Evolutionary conservation across 805 yeast genomes (phyloP).

Genomic region (Cyberlindnera amylophila): DNA sequence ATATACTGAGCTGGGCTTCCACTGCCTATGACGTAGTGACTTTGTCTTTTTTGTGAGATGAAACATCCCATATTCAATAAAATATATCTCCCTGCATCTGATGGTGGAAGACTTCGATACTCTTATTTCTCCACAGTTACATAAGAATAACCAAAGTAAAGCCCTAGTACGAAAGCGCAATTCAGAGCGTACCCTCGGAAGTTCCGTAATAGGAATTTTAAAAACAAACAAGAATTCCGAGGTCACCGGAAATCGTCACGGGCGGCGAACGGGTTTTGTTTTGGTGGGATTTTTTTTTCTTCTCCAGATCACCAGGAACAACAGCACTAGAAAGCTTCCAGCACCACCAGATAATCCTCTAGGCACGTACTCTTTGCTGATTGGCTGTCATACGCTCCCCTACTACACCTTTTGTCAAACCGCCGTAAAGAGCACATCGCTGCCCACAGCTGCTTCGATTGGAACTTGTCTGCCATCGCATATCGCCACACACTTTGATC

Average conservation of each 20-base stretch:
- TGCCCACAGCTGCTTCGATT: background rate
- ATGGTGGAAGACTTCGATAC: no score
- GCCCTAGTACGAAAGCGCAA: background rate
- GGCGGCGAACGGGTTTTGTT: slow-evolving; percentile 12
- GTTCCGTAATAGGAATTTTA: slow-evolving; percentile 7
- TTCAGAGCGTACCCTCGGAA: slow-evolving; percentile 9
- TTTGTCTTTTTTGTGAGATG: no score
- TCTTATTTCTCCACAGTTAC: no score
- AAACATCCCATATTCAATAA: no score
- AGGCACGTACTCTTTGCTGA: background rate
- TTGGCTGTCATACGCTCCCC: background rate
- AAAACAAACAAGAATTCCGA: slow-evolving; percentile 10
- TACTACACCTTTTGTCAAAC: background rate
- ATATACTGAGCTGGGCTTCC: no score
- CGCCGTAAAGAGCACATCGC: background rate
- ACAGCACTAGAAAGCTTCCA: background rate
- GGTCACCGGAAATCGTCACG: slow-evolving; percentile 9
- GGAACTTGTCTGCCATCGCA: background rate
- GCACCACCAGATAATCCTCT: background rate
- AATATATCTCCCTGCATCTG: no score
- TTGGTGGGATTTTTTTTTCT: slow-evolving; percentile 12
- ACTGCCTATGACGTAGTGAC: no score
- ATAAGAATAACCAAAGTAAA: no score
- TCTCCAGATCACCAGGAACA: background rate
- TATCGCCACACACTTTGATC: background rate